These are phyloP conservation scores for Ceratobasidium sp. DNA, from an alignment of 1,284 basidiomycete genomes.

Conservation along the genomic window DNA sequence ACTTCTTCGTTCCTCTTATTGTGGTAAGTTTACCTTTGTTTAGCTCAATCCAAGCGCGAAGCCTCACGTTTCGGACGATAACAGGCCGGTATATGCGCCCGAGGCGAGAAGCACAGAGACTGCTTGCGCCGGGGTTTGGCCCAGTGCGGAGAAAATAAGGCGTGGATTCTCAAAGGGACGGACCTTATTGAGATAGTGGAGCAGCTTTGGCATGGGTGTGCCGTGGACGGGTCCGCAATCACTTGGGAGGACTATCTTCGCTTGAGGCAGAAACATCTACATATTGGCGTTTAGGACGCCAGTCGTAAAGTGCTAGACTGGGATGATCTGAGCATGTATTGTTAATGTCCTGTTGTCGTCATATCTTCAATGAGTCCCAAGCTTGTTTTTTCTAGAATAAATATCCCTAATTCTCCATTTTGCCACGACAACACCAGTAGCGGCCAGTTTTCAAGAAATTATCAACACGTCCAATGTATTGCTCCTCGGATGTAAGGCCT, in stretches of 20 bases:
- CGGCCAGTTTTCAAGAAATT: too few species aligned
- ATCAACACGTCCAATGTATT: too few species aligned
- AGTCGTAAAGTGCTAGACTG: too few species aligned
- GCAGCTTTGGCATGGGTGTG: slow-evolving; percentile 20
- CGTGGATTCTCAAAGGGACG: slow-evolving; percentile 6
- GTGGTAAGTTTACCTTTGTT: not conserved
- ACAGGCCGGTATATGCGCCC: slow-evolving; percentile 11
- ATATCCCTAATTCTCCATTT: too few species aligned
- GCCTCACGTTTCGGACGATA: not conserved
- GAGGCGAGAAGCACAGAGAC: not conserved
- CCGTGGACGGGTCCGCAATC: slow-evolving; percentile 13
- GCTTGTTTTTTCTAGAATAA: too few species aligned
- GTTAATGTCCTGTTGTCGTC: too few species aligned
- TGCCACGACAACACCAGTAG: too few species aligned
- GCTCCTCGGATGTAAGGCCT: too few species aligned
- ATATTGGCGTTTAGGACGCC: not conserved
- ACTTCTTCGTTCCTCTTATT: slow-evolving; percentile 9
- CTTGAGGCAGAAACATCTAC: not conserved
- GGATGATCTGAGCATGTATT: too few species aligned
- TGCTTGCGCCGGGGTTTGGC: not conserved
- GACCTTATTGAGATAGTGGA: slow-evolving; percentile 9
- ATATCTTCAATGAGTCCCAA: too few species aligned
- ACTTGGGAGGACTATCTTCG: slow-evolving; percentile 25
- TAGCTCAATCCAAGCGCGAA: too few species aligned
- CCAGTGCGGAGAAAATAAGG: not conserved